Evolutionary conservation across 768 basidiomycete species (phyloP), one percentile per base, ranked within the genome.

Genomic region (Sistotremastrum suecicum): DNA sequence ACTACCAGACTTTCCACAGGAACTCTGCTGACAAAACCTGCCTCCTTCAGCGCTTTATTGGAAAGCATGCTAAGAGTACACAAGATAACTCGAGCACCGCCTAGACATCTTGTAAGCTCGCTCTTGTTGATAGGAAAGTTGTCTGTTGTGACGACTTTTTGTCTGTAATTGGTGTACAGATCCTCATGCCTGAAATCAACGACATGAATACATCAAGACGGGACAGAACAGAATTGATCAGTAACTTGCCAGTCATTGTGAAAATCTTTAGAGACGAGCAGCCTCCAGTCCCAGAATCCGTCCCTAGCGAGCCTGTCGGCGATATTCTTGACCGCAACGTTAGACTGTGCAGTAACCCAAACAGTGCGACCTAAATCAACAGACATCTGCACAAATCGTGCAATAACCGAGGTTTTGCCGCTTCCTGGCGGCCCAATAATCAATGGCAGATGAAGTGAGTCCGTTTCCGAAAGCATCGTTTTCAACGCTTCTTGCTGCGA

Each of bases 311-410:
- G 63, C 63, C 86, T 85, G 55, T 84, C 81, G 44, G 83, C 86
- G 63, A 90, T 88, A 52, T 90, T 89, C 60, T 86, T 88, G 20
- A 89, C 87, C 41, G 84, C 87, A 42, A 89, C 76, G 66, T 90
- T 90, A 11, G 81, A 83, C 55, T 90, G 83, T 34, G 87, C 83
- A 55, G 86, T 66, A 4, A 90, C 72, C 82, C 84, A 90, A 8
- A 87, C 76, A 50, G 57, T 52, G 12, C 60, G 55, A 0, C 64
- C 65, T 41, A 54, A 54, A 30, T 58, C 51, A 28, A 72, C 54
- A 36, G 76, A 70, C 51, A 63, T 62, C 20, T 69, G 59, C 7
- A 80, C 76, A 68, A 66, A 81, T 5, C 72, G 65, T 7, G 76
- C 75, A 60, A 83, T 83, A 2, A 83, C 80, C 38, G 77, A 76